Percentiles rank a stretch among this genome's conserved stretches.
phyloP scores from a whole-genome alignment of 2,329 filamentous ascomycete species.

The Phialophora chinensis region DNA sequence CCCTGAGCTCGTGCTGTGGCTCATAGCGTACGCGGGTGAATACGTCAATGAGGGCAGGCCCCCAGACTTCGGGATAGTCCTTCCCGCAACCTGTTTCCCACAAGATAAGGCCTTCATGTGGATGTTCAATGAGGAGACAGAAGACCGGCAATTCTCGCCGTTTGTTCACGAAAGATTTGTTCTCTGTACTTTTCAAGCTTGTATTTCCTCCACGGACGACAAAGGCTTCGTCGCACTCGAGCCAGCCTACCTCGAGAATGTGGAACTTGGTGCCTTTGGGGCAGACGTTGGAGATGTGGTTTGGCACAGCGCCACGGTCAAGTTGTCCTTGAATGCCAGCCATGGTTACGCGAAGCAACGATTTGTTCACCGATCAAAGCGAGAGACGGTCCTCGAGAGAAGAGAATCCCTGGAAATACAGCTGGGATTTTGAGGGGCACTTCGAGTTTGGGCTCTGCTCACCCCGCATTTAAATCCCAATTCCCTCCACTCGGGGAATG shows the following conservation, averaged over 20 bases:
- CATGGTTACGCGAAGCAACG: slow-evolving; percentile 18
- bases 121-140: slow-evolving; percentile 40
- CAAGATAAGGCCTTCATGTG: slow-evolving; percentile 39
- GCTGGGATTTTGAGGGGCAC: slow-evolving; percentile 21
- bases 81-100: slow-evolving; percentile 40
- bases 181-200: slow-evolving; percentile 34
- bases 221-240: slow-evolving; percentile 39
- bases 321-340: slow-evolving; percentile 38
- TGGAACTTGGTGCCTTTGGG: slow-evolving; percentile 39
- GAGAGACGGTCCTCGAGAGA: background rate
- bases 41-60: slow-evolving; percentile 34
- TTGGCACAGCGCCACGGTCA: slow-evolving; percentile 36
- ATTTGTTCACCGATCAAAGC: background rate
- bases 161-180: slow-evolving; percentile 67
- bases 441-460: slow-evolving; percentile 5
- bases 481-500: slow-evolving; percentile 11
- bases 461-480: slow-evolving; percentile 14
- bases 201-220: slow-evolving; percentile 38
- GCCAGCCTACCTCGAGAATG: slow-evolving; percentile 38
- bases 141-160: slow-evolving; percentile 81
- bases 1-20: slow-evolving; percentile 36
- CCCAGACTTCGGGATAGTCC: slow-evolving; percentile 39
- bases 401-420: slow-evolving; percentile 3
- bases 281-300: slow-evolving; percentile 39
- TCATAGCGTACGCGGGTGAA: slow-evolving; percentile 38